Percentiles rank a stretch among this genome's conserved stretches.
Conservation (phyloP, 1,284 basidiomycete species). For the Leccinum pallidistipes region DNA sequence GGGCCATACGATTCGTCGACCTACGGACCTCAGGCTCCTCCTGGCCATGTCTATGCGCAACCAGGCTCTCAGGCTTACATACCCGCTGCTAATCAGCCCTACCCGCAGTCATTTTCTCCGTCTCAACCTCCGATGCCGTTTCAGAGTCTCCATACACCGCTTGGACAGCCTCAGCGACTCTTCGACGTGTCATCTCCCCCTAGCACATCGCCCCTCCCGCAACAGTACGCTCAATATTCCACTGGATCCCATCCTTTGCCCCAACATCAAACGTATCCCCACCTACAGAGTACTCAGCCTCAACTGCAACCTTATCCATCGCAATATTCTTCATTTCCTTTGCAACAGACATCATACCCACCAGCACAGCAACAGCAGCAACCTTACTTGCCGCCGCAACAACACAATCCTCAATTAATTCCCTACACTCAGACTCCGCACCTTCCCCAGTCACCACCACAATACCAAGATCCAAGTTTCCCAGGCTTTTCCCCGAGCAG, state of each 20-base stretch:
- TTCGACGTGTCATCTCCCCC: constrained; percentile 6
- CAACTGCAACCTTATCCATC: constrained; percentile 5
- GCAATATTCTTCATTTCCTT: background rate
- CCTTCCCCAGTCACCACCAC: constrained; percentile 15
- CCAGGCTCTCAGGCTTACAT: constrained; percentile 15
- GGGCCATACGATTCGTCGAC: constrained; percentile 6
- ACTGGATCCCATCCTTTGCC: constrained; percentile 12
- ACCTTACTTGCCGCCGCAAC: constrained; percentile 10
- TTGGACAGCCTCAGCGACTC: constrained; percentile 20
- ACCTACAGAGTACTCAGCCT: constrained; percentile 6
- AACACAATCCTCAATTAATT: constrained; percentile 17
- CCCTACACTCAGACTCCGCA: constrained; percentile 19
- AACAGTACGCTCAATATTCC: constrained; percentile 19
- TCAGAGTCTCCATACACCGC: constrained; percentile 12
- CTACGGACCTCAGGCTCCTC: constrained; percentile 1
- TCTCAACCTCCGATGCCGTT: constrained; percentile 7
- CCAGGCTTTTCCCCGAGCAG: background rate
- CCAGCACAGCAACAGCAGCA: constrained; percentile 18
- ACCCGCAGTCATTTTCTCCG: constrained; percentile 9
- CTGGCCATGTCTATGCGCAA: constrained; percentile 14
- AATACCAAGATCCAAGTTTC: constrained; percentile 18
- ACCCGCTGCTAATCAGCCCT: constrained; percentile 7
- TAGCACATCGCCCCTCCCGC: constrained; percentile 4
- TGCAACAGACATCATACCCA: constrained; percentile 11
- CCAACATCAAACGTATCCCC: constrained; percentile 14